Evolutionary conservation across 768 basidiomycete genomes (phyloP), one percentile per base, ranked within the genome.

Genomic region (Cystofilobasidium ferigula): DNA sequence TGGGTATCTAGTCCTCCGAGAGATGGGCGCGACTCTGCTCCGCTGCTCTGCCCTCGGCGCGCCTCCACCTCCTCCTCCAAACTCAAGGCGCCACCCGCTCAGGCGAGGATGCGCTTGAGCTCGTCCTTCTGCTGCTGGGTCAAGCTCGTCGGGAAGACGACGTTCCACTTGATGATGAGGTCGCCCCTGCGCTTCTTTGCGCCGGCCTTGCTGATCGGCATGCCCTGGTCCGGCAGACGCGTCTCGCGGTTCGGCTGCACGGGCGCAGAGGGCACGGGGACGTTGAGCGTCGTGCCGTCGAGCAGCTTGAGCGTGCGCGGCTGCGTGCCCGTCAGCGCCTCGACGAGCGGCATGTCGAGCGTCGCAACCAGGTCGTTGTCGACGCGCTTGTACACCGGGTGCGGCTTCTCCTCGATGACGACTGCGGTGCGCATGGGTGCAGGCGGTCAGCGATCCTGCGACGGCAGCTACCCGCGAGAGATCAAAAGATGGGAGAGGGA

Each of bases 331-430:
- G 85, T 76, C 26, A 98, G 78, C 1, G 93, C 92, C 36, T 95
- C 89, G 28, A 90, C 84, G 0, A 97, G 82, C 16, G 89, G 81
- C 61, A 97, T 78, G 69, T 81, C 79, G 47, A 87, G 63, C 24
- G 74, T 79, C 65, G 81, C 81, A 51, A 82, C 73, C 54, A 97
- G 82, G 74, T 95, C 85, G 77, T 94, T 87, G 36, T 86, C 89
- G 10, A 87, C 85, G 28, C 93, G 82, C 66, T 78, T 81, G 76
- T 89, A 95, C 22, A 80, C 75, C 0, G 81, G 76, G 75, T 98
- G 89, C 12, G 86, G 85, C 77, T 94, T 97, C 77, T 97, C 91
- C 76, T 95, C 93, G n/a, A 95, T 84, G 56, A 94, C 84, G 73
- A 99, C 64, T 66, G 47, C 20, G 36, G 36, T 8, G 9, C 1